These are phyloP conservation scores for Apodospora peruviana DNA, from an alignment of 495 filamentous ascomycete species.

Conservation along the genomic window DNA sequence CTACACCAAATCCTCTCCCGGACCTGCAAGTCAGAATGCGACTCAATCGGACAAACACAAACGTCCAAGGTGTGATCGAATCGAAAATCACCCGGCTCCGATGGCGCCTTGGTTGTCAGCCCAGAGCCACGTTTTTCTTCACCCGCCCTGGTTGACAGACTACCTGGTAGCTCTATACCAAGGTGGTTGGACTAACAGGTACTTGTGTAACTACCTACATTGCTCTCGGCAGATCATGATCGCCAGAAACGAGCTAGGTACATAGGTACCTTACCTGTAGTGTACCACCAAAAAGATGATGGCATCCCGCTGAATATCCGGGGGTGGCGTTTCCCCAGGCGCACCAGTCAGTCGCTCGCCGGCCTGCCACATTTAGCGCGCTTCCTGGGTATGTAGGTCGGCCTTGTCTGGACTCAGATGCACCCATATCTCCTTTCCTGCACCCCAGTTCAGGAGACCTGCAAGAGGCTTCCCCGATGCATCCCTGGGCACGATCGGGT, in stretches of 20 bases:
- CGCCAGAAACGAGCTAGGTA: constrained; percentile 8
- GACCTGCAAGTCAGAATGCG: constrained; percentile 4
- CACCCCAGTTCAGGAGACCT: constrained; percentile 29
- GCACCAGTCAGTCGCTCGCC: too few species aligned
- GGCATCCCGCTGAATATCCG: too few species aligned
- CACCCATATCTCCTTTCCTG: constrained; percentile 44
- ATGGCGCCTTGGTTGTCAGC: not conserved
- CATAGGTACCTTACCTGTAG: constrained; percentile 15
- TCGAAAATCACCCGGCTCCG: not conserved
- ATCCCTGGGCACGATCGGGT: constrained; percentile 15
- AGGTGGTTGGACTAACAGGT: too few species aligned
- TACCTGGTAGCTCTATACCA: too few species aligned
- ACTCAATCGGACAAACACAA: constrained; percentile 2
- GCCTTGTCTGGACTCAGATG: constrained; percentile 36
- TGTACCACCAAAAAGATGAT: too few species aligned
- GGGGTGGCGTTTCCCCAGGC: too few species aligned
- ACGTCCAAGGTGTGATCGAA: constrained; percentile 3
- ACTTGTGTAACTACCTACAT: too few species aligned
- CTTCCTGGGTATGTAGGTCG: constrained; percentile 6
- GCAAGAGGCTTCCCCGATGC: constrained; percentile 16
- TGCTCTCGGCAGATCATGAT: constrained; percentile 18
- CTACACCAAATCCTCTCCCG: not conserved
- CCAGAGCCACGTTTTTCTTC: not conserved
- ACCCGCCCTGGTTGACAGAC: too few species aligned
- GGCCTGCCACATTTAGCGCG: too few species aligned